phyloP scores from a whole-genome alignment of 768 basidiomycete genomes.

The Cystobasidium tubakii region DNA sequence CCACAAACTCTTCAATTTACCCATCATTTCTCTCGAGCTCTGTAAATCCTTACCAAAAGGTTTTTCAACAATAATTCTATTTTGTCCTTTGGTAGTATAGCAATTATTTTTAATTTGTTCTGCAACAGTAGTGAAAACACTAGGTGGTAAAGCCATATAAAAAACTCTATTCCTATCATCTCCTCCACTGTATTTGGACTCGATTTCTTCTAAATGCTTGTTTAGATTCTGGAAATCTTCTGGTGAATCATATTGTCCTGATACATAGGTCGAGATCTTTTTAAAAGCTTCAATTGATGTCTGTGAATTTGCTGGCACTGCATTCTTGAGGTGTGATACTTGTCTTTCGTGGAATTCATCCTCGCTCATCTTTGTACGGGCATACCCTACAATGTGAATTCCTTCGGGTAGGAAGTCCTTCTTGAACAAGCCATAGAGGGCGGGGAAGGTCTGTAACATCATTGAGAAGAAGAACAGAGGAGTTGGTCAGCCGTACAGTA shows the following conservation, averaged over 20 bases:
- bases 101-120: slow-evolving; percentile 73
- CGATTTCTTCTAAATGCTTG: slow-evolving; percentile 69
- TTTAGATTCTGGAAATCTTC: slow-evolving; percentile 71
- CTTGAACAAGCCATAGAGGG: slow-evolving; percentile 80
- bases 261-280: slow-evolving; percentile 67
- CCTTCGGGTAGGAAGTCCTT: slow-evolving; percentile 72
- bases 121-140: slow-evolving; percentile 85
- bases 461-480: neutral
- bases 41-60: slow-evolving; percentile 94
- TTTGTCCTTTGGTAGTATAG: slow-evolving; percentile 67
- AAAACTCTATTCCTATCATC: slow-evolving; percentile 63
- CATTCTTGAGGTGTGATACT: slow-evolving; percentile 75
- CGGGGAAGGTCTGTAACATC: slow-evolving; percentile 76
- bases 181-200: slow-evolving; percentile 68
- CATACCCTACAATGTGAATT: slow-evolving; percentile 90
- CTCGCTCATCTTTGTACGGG: slow-evolving; percentile 85
- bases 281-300: slow-evolving; percentile 77
- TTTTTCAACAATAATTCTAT: slow-evolving; percentile 95
- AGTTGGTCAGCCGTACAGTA: neutral
- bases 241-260: slow-evolving; percentile 82
- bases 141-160: slow-evolving; percentile 96
- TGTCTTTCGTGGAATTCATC: slow-evolving; percentile 77
- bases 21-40: slow-evolving; percentile 70
- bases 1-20: slow-evolving; percentile 78
- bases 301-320: slow-evolving; percentile 56